phyloP scores from a whole-genome alignment of 306 rosid species.

The Vicia villosa region DNA sequence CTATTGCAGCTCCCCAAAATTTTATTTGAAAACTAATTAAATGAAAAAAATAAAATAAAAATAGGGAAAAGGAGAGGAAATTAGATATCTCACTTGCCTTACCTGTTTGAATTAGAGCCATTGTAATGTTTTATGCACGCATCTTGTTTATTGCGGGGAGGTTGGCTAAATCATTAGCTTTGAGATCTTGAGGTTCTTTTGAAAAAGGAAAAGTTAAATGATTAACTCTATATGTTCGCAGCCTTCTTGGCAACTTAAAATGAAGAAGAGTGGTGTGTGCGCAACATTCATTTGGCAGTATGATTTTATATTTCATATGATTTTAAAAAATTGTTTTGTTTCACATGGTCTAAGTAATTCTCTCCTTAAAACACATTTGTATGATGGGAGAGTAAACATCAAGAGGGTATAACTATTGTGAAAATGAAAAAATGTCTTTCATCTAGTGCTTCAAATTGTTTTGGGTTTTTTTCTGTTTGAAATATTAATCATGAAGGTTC shows the following conservation, averaged over 20 bases:
- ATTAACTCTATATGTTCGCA: neutral
- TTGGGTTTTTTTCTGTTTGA: constrained; percentile 16
- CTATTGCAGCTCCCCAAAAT: neutral
- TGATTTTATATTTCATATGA: constrained; percentile 15
- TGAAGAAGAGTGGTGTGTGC: neutral
- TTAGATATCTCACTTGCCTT: neutral
- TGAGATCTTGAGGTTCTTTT: constrained; percentile 16
- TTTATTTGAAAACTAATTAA: neutral
- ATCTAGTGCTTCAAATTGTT: constrained; percentile 8
- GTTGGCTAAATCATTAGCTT: constrained; percentile 6
- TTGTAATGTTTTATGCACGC: neutral
- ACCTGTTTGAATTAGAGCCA: neutral
- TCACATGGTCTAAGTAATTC: neutral
- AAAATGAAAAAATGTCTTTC: neutral
- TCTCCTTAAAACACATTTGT: neutral
- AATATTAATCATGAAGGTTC: neutral
- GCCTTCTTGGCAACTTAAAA: neutral
- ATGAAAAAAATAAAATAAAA: neutral
- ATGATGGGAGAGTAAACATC: too few species aligned
- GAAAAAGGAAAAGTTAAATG: neutral
- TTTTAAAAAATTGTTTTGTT: constrained; percentile 8
- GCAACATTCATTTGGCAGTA: neutral
- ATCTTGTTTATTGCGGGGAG: neutral
- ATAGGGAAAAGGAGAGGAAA: neutral
- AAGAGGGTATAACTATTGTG: too few species aligned